Percentiles rank a stretch among this genome's conserved stretches.
Conservation (phyloP, 306 rosid genomes). For the Inga laurina region DNA sequence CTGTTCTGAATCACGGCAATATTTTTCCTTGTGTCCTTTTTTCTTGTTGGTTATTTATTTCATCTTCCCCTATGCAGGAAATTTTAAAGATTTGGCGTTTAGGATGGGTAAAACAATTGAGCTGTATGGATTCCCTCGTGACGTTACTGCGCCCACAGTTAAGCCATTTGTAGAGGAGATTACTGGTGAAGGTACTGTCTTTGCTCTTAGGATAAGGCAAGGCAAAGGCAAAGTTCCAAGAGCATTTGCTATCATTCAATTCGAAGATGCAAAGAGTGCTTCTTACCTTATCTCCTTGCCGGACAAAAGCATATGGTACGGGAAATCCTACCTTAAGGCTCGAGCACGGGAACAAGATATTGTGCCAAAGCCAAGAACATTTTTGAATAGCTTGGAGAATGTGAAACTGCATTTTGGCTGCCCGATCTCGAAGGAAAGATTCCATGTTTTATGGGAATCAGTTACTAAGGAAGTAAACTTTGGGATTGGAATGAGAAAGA, state of each 20-base stretch:
- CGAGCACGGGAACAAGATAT: conserved; percentile 52
- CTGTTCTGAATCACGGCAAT: background rate
- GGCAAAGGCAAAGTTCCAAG: conserved; percentile 34
- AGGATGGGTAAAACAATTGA: conserved; percentile 68
- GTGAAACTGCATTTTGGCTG: conserved; percentile 66
- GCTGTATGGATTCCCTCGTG: conserved; percentile 63
- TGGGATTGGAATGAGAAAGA: conserved; percentile 49
- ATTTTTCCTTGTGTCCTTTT: background rate
- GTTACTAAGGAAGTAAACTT: conserved; percentile 40
- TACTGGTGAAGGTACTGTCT: conserved; percentile 61
- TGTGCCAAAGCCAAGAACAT: conserved; percentile 48
- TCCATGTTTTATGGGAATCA: conserved; percentile 43
- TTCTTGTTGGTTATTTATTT: background rate
- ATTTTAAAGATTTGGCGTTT: conserved; percentile 11
- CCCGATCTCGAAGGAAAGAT: conserved; percentile 49
- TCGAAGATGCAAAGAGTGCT: conserved; percentile 39
- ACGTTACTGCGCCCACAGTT: conserved; percentile 27
- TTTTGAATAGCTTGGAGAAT: conserved; percentile 35
- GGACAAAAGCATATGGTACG: conserved; percentile 28
- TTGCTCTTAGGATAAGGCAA: conserved; percentile 53
- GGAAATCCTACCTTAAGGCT: conserved; percentile 40
- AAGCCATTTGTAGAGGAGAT: conserved; percentile 46
- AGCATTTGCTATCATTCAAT: conserved; percentile 69
- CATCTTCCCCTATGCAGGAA: conserved; percentile 24
- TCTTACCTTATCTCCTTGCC: conserved; percentile 37